Conservation (phyloP, 208 protist species). For the Trypanosoma cruzi region DNA sequence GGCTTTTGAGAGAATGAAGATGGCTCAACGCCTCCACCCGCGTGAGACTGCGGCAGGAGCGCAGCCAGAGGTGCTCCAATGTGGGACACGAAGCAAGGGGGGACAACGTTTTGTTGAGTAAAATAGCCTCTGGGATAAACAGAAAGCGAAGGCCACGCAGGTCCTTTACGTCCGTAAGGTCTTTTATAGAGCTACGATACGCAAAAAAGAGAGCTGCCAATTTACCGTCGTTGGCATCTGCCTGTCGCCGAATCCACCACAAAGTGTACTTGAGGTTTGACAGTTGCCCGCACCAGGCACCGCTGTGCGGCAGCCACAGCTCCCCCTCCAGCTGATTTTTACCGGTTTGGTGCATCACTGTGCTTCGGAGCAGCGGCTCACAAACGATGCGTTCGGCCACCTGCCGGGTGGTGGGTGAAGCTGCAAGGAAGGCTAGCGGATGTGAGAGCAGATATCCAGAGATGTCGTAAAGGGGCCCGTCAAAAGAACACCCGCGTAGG, state of each 20-base stretch:
- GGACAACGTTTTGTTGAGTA: conserved; percentile 36
- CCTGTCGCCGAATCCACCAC: conserved; percentile 21
- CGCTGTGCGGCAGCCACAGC: conserved; percentile 2
- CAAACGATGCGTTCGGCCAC: conserved; percentile 21
- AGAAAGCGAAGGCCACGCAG: conserved; percentile 33
- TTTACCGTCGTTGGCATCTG: conserved; percentile 2
- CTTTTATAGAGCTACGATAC: conserved; percentile 36
- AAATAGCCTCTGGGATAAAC: conserved; percentile 28
- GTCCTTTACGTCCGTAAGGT: conserved; percentile 31
- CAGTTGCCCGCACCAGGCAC: conserved; percentile 24
- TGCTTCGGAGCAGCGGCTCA: conserved; percentile 1
- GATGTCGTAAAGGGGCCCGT: conserved; percentile 7
- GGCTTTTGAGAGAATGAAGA: conserved; percentile 27
- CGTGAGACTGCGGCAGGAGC: conserved; percentile 33
- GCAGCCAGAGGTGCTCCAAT: conserved; percentile 36
- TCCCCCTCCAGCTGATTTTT: not conserved
- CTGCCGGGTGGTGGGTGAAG: conserved; percentile 11
- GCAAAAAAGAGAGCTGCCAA: conserved; percentile 30
- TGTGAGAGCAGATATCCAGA: conserved; percentile 15
- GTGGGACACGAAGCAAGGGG: conserved; percentile 32
- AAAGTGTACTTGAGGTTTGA: conserved; percentile 20
- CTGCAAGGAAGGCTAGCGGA: conserved; percentile 16
- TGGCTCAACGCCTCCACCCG: conserved; percentile 30
- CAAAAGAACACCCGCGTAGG: not conserved
- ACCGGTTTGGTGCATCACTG: not conserved